A percentile compares a stretch with the other conserved stretches of the same genome.
Evolutionary conservation across 345 rosid species (phyloP).

Genomic region (Syzygium aqueum): DNA sequence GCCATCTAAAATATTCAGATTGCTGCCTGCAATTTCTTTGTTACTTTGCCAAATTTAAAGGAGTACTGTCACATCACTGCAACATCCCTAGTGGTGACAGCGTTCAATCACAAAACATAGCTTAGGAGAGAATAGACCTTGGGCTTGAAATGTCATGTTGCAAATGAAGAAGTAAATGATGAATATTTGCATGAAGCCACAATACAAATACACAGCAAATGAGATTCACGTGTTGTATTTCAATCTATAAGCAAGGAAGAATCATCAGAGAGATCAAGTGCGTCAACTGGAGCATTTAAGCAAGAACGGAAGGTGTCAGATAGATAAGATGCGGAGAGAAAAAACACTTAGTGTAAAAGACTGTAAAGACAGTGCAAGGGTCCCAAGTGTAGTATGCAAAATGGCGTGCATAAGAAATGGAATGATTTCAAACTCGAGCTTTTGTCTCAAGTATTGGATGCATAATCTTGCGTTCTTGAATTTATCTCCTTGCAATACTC

Average conservation of each 20-base stretch:
- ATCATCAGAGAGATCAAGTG: neutral
- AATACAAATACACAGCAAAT: neutral
- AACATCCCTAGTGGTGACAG: neutral
- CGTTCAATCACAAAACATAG: neutral
- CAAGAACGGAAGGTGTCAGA: neutral
- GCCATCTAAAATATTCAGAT: neutral
- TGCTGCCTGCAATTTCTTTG: neutral
- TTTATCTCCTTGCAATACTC: neutral
- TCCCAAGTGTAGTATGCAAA: neutral
- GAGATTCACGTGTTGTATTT: neutral
- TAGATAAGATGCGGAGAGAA: neutral
- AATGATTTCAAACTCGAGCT: neutral
- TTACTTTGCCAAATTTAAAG: neutral
- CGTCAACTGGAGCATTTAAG: neutral
- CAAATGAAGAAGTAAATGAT: neutral
- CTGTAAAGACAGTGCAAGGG: rapidly evolving
- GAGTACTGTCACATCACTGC: neutral
- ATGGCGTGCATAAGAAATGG: neutral
- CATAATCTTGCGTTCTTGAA: neutral
- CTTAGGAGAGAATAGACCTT: neutral
- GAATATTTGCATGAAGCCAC: neutral
- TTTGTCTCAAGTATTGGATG: neutral
- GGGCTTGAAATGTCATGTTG: neutral
- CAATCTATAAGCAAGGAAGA: neutral
- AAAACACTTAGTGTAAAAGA: neutral